A percentile compares a stretch with the other conserved stretches of the same genome.
These are phyloP conservation scores for Fraxinus quadrangulata DNA, from an alignment of 257 asterid species.

Conservation along the genomic window DNA sequence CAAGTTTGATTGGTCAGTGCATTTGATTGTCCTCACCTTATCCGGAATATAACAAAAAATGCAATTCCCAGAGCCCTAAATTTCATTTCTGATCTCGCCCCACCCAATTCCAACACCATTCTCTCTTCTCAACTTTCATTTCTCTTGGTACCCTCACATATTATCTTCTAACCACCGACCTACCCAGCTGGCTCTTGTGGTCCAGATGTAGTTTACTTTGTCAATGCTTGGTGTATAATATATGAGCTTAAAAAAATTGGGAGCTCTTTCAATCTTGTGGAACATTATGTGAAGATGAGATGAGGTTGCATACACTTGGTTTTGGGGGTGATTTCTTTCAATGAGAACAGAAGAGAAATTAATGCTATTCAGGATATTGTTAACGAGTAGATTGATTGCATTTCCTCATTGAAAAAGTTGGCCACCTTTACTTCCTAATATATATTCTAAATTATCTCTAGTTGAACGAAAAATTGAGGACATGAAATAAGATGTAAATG, in stretches of 20 bases:
- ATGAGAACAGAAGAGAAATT: constrained; percentile 84
- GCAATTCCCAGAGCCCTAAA: not conserved
- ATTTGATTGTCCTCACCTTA: not conserved
- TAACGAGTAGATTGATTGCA: constrained; percentile 91
- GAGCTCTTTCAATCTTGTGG: constrained; percentile 24
- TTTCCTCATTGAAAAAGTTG: constrained; percentile 84
- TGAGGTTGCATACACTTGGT: constrained; percentile 71
- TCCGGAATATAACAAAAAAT: not conserved
- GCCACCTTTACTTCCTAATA: constrained; percentile 19
- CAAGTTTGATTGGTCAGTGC: not conserved
- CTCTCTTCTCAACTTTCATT: not conserved
- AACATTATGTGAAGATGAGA: constrained; percentile 87
- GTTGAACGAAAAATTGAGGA: not conserved
- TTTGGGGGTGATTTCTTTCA: constrained; percentile 79
- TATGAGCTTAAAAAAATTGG: not conserved
- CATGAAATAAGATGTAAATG: not conserved
- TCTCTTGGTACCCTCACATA: not conserved
- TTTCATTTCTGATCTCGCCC: not conserved
- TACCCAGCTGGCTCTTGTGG: not conserved
- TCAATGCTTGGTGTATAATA: not conserved
- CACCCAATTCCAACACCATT: not conserved
- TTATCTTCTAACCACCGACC: not conserved
- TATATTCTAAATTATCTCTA: constrained; percentile 2
- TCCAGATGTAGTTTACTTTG: not conserved
- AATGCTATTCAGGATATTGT: constrained; percentile 90